Base-by-base conservation (phyloP, 768 basidiomycete genomes). In the Hemileccinum impolitum region DNA sequence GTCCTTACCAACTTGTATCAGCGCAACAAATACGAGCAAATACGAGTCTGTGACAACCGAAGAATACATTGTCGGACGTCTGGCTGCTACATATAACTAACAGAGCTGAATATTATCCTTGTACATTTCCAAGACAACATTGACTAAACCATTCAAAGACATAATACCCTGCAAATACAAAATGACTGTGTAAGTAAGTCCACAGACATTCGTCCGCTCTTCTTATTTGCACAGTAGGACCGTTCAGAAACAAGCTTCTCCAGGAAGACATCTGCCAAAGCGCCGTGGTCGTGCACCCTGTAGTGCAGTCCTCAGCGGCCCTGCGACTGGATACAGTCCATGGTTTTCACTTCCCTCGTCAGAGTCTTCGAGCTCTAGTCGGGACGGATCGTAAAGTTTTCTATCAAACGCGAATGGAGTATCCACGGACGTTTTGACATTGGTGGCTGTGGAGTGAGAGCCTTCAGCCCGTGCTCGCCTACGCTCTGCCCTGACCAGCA, bases 11-110 rank as follows among this genome's bases (percentile, higher is more conserved):
- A 86, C 79, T 48, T 82, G 80, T 54, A 52, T 67, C 19, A 47
- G 47, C 30, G 17, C 54, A 34, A 53, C 56, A 31, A 67, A 66
- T 26, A 81, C 84, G 26, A 82, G 79, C 26, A 90, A 85, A 68
- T 89, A 91, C 62, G 69, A 76, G n/a, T 68, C 87, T 1, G 73
- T 91, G 45, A 85, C 79, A 44, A 80, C 89, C 3, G 87, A 84
- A 48, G 76, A 81, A 43, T 92, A 92, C 53, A 88, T 93, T 51
- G 80, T 90, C 21, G 79, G 85, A 21, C 76, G 87, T 38, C 67
- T 89, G 55, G 70, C 79, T 13, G 79, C 69, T 39, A 85, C 84
- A 10, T 84, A 83, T 56, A 64, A 69, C 19, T 81, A 55, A 72
- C 15, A 8, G 45, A 18, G 18, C 35, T 42, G 18, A 25, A 42